A percentile compares a stretch with the other conserved stretches of the same genome.
These are phyloP conservation scores for Pythium rishiriense DNA, from an alignment of 352 stramenopile species.

Conservation along the genomic window DNA sequence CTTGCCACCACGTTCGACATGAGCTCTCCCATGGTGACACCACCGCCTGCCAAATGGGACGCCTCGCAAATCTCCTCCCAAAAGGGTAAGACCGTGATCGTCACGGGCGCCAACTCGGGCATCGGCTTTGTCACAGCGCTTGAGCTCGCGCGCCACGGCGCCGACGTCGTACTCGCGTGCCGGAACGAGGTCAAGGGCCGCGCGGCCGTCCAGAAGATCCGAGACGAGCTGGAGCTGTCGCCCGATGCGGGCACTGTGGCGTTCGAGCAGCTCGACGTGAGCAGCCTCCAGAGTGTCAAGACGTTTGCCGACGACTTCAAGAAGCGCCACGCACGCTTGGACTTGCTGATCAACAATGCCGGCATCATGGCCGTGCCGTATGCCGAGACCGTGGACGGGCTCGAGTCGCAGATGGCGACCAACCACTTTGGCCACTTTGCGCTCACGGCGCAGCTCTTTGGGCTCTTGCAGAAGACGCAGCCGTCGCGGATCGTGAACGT, in stretches of 20 bases:
- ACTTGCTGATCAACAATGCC: slow-evolving; percentile 26
- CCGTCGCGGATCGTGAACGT: slow-evolving; percentile 31
- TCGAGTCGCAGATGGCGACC: slow-evolving; percentile 3
- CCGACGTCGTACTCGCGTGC: slow-evolving; percentile 59
- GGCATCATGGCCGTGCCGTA: slow-evolving; percentile 4
- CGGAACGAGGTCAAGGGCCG: slow-evolving; percentile 36
- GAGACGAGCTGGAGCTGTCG: slow-evolving; percentile 38
- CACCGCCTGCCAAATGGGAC: slow-evolving; percentile 13
- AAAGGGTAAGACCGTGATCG: slow-evolving; percentile 63
- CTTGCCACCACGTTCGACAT: neutral
- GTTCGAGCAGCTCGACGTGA: slow-evolving; percentile 28
- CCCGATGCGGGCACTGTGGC: slow-evolving; percentile 12
- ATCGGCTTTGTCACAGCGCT: slow-evolving; percentile 75
- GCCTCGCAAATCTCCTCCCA: slow-evolving; percentile 8
- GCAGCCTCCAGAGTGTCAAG: slow-evolving; percentile 20
- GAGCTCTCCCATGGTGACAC: neutral
- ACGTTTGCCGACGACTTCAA: slow-evolving; percentile 26
- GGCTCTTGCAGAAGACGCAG: slow-evolving; percentile 22
- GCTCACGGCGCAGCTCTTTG: slow-evolving; percentile 28
- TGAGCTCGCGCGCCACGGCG: slow-evolving; percentile 55
- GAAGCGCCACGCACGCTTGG: slow-evolving; percentile 13
- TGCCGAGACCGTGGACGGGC: neutral
- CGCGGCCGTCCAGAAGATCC: slow-evolving; percentile 32
- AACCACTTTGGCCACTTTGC: slow-evolving; percentile 27
- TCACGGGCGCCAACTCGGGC: slow-evolving; percentile 82